Evolutionary conservation across 2,329 filamentous ascomycete genomes (phyloP).

Genomic region (Botrytis medusae): DNA sequence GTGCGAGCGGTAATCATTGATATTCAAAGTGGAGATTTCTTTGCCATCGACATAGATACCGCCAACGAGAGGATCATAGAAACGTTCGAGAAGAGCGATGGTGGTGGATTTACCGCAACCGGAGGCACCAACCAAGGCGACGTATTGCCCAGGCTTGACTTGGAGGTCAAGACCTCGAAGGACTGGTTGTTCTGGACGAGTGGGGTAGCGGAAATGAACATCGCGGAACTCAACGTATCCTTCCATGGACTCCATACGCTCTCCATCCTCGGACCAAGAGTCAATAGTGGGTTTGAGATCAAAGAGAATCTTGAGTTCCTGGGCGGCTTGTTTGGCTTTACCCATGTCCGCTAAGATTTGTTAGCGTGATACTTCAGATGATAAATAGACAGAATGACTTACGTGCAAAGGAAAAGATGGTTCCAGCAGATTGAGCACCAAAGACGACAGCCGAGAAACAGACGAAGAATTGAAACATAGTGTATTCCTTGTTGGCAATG

Average conservation of each 20-base stretch:
- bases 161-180: conserved; percentile 77
- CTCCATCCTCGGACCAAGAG: conserved; percentile 72
- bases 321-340: conserved; percentile 83
- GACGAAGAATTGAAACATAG: conserved; percentile 86
- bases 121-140: conserved; percentile 89
- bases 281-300: conserved; percentile 82
- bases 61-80: conserved; percentile 85
- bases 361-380: conserved; percentile 23
- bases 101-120: conserved; percentile 95
- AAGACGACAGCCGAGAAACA: conserved; percentile 88
- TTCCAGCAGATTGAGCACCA: conserved; percentile 86
- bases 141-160: conserved; percentile 76
- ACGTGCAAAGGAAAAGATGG: conserved; percentile 81
- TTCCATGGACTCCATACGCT: conserved; percentile 61
- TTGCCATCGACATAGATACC: conserved; percentile 79
- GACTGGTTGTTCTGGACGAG: conserved; percentile 86
- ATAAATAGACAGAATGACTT: conserved; percentile 25
- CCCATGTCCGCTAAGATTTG: conserved; percentile 69
- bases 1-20: conserved; percentile 81
- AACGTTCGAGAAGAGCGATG: conserved; percentile 87
- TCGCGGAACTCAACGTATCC: conserved; percentile 86
- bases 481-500: conserved; percentile 69
- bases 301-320: conserved; percentile 77
- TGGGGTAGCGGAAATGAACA: conserved; percentile 93
- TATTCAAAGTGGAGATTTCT: conserved; percentile 76